A percentile compares a stretch with the other conserved stretches of the same genome.
Conservation (phyloP, 2,329 filamentous ascomycete species). For the Epichloe bromicola region DNA sequence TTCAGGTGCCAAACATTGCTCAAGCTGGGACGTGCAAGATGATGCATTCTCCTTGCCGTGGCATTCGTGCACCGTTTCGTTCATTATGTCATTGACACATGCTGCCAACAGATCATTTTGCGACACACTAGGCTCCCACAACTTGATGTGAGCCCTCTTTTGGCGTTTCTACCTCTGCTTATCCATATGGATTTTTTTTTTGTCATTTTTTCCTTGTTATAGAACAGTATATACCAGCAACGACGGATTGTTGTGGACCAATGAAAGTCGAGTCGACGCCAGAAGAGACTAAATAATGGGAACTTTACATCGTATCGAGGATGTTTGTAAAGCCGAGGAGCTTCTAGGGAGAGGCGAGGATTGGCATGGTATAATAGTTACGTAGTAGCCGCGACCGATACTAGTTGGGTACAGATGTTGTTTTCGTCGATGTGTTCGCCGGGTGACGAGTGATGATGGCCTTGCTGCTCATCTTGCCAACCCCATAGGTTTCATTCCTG, state of each 20-base stretch:
- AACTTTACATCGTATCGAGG: not conserved
- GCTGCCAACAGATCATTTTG: not conserved
- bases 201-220: not conserved
- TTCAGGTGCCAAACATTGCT: not conserved
- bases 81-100: not conserved
- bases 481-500: no score
- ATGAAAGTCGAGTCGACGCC: not conserved
- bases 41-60: not conserved
- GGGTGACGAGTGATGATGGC: no score
- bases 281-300: not conserved
- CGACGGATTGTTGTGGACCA: not conserved
- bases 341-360: not conserved
- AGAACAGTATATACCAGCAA: not conserved
- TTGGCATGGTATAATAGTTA: not conserved
- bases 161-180: not conserved
- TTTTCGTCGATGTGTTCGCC: no score
- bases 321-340: not conserved
- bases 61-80: not conserved
- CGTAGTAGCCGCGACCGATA: not conserved
- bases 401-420: not conserved
- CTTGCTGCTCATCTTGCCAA: no score
- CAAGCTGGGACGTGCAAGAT: not conserved
- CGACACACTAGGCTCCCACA: not conserved
- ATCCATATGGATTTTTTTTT: not conserved
- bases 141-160: not conserved